Evolutionary conservation across 2,329 filamentous ascomycete genomes (phyloP).

Genomic region (Ceratocystiopsis minuta): DNA sequence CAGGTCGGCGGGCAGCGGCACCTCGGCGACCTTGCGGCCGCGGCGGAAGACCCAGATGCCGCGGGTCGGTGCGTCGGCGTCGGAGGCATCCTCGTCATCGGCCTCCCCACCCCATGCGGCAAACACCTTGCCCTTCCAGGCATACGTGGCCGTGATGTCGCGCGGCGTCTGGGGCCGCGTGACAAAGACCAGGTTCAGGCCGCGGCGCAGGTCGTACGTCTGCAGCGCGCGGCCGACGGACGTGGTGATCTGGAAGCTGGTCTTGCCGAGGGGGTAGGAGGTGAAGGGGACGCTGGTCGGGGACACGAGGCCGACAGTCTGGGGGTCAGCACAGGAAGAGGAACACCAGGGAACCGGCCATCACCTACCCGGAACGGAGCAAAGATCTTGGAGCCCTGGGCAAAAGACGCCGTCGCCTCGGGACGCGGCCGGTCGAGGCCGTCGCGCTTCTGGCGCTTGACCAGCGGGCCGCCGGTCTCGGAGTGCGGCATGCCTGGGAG

Average conservation of each 20-base stretch:
- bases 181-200: conserved; percentile 83
- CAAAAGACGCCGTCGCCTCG: conserved; percentile 15
- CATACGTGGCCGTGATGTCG: conserved; percentile 67
- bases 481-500: conserved; percentile 33
- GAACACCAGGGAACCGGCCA: no score
- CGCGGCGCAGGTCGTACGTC: conserved; percentile 84
- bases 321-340: conserved; percentile 1
- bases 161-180: conserved; percentile 77
- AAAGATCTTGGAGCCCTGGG: conserved; percentile 60
- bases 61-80: conserved; percentile 16
- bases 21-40: conserved; percentile 64
- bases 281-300: conserved; percentile 84
- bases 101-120: conserved; percentile 63
- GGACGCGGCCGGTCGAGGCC: not conserved
- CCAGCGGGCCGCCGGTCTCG: conserved; percentile 40
- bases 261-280: conserved; percentile 73
- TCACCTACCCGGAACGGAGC: conserved; percentile 77
- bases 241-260: conserved; percentile 92
- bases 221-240: conserved; percentile 80
- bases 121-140: conserved; percentile 74
- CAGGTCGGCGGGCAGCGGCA: conserved; percentile 48
- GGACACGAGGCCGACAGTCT: conserved; percentile 89
- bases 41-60: conserved; percentile 87
- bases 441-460: conserved; percentile 57
- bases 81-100: not conserved